Conservation (phyloP, 1,139 yeast species). For the Pichia sp. region DNA sequence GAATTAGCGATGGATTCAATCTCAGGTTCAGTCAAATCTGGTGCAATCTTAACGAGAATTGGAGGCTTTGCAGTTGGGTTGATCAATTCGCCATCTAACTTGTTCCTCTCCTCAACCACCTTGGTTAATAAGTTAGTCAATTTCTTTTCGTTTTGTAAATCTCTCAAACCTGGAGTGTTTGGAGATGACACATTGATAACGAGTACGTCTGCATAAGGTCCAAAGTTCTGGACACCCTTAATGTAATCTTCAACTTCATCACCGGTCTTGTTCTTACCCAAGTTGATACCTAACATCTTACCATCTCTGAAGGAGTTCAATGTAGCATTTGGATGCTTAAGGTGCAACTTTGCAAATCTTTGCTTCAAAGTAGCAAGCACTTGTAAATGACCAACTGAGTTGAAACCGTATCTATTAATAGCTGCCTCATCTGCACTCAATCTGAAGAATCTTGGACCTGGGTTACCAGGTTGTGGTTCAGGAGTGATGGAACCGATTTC, state of each 20-base stretch:
- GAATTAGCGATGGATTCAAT: conserved; percentile 77
- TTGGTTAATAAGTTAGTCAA: conserved; percentile 57
- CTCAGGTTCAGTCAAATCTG: conserved; percentile 80
- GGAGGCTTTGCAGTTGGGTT: conserved; percentile 50
- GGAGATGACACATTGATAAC: conserved; percentile 95
- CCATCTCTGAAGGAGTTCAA: conserved; percentile 57
- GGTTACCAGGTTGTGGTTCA: conserved; percentile 88
- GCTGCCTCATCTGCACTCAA: conserved; percentile 82
- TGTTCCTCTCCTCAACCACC: conserved; percentile 56
- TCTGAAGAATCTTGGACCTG: conserved; percentile 83
- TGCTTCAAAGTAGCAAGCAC: conserved; percentile 60
- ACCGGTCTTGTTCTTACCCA: conserved; percentile 89
- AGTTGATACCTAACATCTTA: conserved; percentile 69
- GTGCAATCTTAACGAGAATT: conserved; percentile 84
- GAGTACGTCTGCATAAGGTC: conserved; percentile 79
- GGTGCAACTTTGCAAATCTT: conserved; percentile 42
- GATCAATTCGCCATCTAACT: conserved; percentile 33
- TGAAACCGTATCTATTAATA: conserved; percentile 91
- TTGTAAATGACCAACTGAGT: conserved; percentile 77
- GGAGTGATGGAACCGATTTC: conserved; percentile 96
- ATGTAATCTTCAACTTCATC: conserved; percentile 85
- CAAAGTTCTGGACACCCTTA: conserved; percentile 74
- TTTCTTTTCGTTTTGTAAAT: conserved; percentile 71
- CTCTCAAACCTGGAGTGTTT: conserved; percentile 91
- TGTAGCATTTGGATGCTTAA: conserved; percentile 28